phyloP scores from a whole-genome alignment of 345 rosid species.

The Arabidopsis arenosa region DNA sequence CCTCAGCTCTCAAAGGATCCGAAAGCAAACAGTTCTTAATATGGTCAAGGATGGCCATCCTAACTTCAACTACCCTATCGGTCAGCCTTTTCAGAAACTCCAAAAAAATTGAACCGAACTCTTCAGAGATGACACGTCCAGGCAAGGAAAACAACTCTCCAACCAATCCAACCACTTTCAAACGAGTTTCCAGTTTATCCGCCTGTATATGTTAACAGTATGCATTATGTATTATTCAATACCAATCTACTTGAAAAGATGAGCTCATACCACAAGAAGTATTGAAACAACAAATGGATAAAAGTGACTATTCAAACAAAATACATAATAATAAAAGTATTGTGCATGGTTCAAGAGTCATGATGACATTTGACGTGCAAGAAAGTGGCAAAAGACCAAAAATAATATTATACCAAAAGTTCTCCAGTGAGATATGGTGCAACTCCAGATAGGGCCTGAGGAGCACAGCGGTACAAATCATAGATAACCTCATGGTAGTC shows the following conservation, averaged over 20 bases:
- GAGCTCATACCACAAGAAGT: constrained; percentile 20
- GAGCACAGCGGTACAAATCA: constrained; percentile 83
- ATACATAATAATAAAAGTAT: constrained; percentile 9
- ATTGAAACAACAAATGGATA: constrained; percentile 9
- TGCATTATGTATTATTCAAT: constrained; percentile 20
- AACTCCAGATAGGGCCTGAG: constrained; percentile 83
- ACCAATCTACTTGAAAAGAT: constrained; percentile 29
- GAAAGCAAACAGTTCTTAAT: constrained; percentile 82
- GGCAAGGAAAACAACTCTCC: constrained; percentile 90
- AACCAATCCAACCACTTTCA: constrained; percentile 82
- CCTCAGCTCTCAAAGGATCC: constrained; percentile 73
- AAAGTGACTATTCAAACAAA: constrained; percentile 20
- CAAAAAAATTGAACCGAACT: constrained; percentile 79
- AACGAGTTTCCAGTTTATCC: constrained; percentile 84
- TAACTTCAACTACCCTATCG: constrained; percentile 84
- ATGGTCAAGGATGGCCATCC: constrained; percentile 88
- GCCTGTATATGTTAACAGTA: constrained; percentile 60
- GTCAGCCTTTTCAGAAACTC: constrained; percentile 95
- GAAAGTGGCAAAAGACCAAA: constrained; percentile 13
- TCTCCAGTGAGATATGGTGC: constrained; percentile 93
- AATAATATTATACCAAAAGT: constrained; percentile 70
- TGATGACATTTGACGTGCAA: constrained; percentile 21
- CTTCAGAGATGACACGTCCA: constrained; percentile 63
- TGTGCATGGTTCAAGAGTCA: constrained; percentile 31
- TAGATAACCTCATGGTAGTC: constrained; percentile 92